These are phyloP conservation scores for Herpetospermum pedunculosum DNA, from an alignment of 306 rosid species.

Conservation along the genomic window DNA sequence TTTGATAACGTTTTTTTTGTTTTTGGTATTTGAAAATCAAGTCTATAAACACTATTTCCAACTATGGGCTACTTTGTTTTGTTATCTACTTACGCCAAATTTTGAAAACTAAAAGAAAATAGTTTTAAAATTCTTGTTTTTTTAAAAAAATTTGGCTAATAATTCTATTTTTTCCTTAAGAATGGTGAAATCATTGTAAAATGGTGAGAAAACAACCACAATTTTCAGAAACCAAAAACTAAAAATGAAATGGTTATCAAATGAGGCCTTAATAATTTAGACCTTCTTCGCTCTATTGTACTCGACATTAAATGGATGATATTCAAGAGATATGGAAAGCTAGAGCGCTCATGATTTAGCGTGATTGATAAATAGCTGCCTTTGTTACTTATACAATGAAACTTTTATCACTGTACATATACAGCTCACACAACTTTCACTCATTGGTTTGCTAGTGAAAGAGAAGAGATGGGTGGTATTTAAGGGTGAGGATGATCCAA, in stretches of 20 bases:
- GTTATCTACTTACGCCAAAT: too few relatives aligned
- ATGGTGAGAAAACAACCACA: too few relatives aligned
- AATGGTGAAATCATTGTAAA: too few relatives aligned
- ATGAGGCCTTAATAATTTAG: background rate
- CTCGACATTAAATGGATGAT: background rate
- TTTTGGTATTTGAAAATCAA: too few relatives aligned
- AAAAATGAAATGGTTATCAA: too few relatives aligned
- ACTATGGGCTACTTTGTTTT: too few relatives aligned
- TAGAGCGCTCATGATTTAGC: background rate
- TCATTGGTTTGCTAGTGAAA: constrained; percentile 48
- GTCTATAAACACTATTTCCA: background rate
- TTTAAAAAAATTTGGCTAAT: too few relatives aligned
- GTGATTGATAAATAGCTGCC: constrained; percentile 1
- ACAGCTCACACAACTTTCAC: background rate
- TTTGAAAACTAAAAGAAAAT: too few relatives aligned
- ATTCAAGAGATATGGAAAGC: background rate
- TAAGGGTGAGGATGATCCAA: constrained; percentile 86
- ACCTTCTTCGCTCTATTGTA: background rate
- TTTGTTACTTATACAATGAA: background rate
- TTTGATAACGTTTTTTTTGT: too few relatives aligned
- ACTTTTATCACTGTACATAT: background rate
- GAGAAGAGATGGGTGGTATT: constrained; percentile 96
- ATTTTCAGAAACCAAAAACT: too few relatives aligned
- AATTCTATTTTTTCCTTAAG: too few relatives aligned
- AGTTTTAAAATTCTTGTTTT: too few relatives aligned